These are phyloP conservation scores for Ramalina peruviana DNA, from an alignment of 495 filamentous ascomycete genomes.

Conservation along the genomic window DNA sequence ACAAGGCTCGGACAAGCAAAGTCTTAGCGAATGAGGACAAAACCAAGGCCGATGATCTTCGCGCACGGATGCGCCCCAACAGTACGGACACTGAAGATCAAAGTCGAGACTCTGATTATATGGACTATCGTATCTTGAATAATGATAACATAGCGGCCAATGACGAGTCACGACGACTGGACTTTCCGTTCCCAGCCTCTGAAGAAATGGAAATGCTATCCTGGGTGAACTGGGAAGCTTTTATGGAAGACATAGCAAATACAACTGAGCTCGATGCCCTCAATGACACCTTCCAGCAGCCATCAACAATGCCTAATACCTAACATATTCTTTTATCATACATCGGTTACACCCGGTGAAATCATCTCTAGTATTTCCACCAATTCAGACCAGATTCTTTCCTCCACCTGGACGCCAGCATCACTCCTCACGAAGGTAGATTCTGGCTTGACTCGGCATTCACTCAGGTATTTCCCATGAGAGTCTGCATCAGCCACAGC, in stretches of 20 bases:
- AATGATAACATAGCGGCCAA: too few species aligned
- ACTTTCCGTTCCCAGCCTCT: too few species aligned
- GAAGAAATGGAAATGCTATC: neutral
- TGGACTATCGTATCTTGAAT: too few species aligned
- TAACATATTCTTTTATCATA: too few species aligned
- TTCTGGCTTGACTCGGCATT: slow-evolving; percentile 15
- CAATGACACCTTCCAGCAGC: too few species aligned
- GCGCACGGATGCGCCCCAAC: too few species aligned
- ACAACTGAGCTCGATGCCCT: neutral
- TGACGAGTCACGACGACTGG: too few species aligned
- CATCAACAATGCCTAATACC: too few species aligned
- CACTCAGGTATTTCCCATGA: slow-evolving; percentile 21
- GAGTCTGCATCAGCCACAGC: slow-evolving; percentile 1
- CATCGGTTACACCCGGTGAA: slow-evolving; percentile 20
- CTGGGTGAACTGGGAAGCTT: slow-evolving; percentile 2
- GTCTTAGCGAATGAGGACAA: neutral
- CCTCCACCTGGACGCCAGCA: slow-evolving; percentile 26
- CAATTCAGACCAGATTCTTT: slow-evolving; percentile 36
- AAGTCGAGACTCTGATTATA: too few species aligned
- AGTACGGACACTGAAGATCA: too few species aligned
- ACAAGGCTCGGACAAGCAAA: neutral
- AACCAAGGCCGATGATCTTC: too few species aligned
- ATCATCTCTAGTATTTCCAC: slow-evolving; percentile 29
- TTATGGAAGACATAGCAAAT: neutral
- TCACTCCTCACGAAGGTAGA: slow-evolving; percentile 23